Percentiles rank a stretch among this genome's conserved stretches.
Conservation (phyloP, 257 asterid species). For the Solanum raphanifolium region DNA sequence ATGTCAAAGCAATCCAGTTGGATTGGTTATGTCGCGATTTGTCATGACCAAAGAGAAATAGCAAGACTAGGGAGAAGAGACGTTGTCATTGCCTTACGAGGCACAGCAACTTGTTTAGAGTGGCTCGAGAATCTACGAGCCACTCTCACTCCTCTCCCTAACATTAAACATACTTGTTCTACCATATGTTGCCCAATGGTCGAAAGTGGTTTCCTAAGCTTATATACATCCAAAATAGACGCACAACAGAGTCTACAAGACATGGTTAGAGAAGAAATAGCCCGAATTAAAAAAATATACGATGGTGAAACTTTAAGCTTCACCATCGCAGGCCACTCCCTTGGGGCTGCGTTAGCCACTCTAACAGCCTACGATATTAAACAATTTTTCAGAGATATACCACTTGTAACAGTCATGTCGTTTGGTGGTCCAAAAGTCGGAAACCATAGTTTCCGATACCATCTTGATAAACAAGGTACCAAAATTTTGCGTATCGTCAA, state of each 20-base stretch:
- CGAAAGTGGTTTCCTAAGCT: conserved; percentile 74
- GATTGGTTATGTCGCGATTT: conserved; percentile 81
- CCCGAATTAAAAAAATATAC: conserved; percentile 29
- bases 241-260: conserved; percentile 42
- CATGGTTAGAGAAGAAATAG: conserved; percentile 38
- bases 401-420: conserved; percentile 68
- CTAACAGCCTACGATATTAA: conserved; percentile 77
- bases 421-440: conserved; percentile 97
- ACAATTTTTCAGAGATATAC: conserved; percentile 29
- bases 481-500: conserved; percentile 76
- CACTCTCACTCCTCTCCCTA: conserved; percentile 42
- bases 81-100: conserved; percentile 77
- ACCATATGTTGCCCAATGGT: conserved; percentile 47
- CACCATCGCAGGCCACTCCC: conserved; percentile 90
- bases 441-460: conserved; percentile 51
- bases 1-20: conserved; percentile 52
- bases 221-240: conserved; percentile 51
- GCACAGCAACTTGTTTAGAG: conserved; percentile 73
- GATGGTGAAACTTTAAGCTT: conserved; percentile 53
- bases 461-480: conserved; percentile 60
- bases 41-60: conserved; percentile 48
- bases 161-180: background rate
- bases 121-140: conserved; percentile 89
- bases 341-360: conserved; percentile 92
- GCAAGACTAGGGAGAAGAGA: conserved; percentile 77